These are phyloP conservation scores for Bassia scoparia DNA, from an alignment of 148 eudicot species.

Conservation along the genomic window DNA sequence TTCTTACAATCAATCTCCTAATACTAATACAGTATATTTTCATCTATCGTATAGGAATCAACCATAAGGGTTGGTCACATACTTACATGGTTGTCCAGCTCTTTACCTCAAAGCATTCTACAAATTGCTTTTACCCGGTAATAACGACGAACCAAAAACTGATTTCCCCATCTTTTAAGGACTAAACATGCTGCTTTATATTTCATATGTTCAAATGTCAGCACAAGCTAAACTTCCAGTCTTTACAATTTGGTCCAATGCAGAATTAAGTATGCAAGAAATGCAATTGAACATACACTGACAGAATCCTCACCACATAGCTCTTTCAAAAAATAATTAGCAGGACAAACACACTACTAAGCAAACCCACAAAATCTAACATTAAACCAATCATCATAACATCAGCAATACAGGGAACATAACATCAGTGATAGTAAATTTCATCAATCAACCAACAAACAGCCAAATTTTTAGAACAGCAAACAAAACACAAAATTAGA, in stretches of 20 bases:
- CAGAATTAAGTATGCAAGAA: neutral
- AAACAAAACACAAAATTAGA: neutral
- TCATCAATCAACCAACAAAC: neutral
- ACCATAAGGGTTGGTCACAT: neutral
- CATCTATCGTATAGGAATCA: neutral
- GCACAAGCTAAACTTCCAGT: neutral
- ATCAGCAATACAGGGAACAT: neutral
- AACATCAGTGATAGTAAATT: neutral
- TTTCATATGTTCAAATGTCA: neutral
- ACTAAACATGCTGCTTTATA: neutral
- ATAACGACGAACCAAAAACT: too few species aligned
- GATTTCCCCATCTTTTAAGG: neutral
- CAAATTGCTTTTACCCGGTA: too few species aligned
- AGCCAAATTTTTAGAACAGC: neutral
- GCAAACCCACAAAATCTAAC: neutral
- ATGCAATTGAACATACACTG: neutral
- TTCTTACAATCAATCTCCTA: neutral
- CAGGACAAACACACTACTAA: neutral
- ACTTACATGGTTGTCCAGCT: neutral
- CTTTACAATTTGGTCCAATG: neutral
- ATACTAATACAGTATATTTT: neutral
- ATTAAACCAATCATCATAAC: neutral
- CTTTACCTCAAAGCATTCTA: neutral
- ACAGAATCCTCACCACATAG: neutral
- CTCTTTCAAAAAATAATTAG: neutral